Evolutionary conservation across 2,329 filamentous ascomycete species (phyloP), one percentile per base, ranked within the genome.

Genomic region (Xenosphaeropsis pyriputrescens): DNA sequence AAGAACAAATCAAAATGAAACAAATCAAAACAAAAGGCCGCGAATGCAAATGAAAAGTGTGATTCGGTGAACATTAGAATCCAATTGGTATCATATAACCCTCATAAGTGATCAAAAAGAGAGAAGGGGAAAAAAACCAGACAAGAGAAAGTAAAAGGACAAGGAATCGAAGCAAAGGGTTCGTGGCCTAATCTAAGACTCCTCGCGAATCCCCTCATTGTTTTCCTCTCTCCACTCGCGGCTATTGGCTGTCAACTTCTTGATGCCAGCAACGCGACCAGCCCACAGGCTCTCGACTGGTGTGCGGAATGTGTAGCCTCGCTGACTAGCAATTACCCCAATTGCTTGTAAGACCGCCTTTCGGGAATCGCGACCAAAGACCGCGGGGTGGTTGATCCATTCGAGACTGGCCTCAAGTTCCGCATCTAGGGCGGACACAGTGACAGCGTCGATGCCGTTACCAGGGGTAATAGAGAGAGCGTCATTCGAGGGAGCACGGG

Each of bases 301-400:
- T 2, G 88, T 91, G 37, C 89, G 77, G 70, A 89, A 95, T 1
- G 91, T 96, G 55, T 89, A 94, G 9, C 82, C 88, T 34, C 91
- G 74, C 60, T 98, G 91, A 6, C 84, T 93, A 52, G 84, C 91
- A 49, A 98, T 95, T 43, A 96, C 88, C 6, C 91, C 89, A 47
- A 98, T 96, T 13, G 88, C 85, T 58, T 98, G 91, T 17, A 98
- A 68, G 2, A 98, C 88, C 4, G 89, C 85, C 64, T 98, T 98
- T 51, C 91, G 79, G 41, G 84, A 91, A 56, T 98, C 91, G 29
- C 91, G 77, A 7, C 83, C 80, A 55, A 98, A 98, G 2, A 96
- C 85, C 2, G 88, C 88, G 2, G 91, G 91, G 53, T 98, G 91
- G 54, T 82, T 86, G 58, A 98, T 96, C 91, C 91, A 98, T 60